A percentile compares a stretch with the other conserved stretches of the same genome.
Conservation (phyloP, 164 flowering plant genomes). For the Buxus sempervirens region DNA sequence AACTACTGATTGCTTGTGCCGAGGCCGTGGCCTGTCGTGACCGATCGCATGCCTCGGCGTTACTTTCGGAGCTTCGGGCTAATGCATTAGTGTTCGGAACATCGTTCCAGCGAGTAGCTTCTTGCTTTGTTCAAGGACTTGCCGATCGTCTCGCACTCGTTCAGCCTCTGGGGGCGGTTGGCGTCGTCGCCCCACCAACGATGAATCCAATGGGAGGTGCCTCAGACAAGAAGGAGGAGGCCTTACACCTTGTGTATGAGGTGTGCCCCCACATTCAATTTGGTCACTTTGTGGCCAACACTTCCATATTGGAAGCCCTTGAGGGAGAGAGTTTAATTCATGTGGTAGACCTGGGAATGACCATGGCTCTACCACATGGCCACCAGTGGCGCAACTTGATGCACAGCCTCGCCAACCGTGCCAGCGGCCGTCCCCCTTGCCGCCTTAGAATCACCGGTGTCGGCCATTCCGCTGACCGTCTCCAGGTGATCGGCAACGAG, state of each 20-base stretch:
- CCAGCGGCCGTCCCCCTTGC: constrained; percentile 27
- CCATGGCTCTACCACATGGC: constrained; percentile 49
- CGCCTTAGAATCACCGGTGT: constrained; percentile 47
- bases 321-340: constrained; percentile 67
- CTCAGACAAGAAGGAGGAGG: constrained; percentile 42
- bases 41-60: constrained; percentile 45
- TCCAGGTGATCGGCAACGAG: constrained; percentile 37
- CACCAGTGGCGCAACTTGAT: constrained; percentile 53
- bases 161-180: constrained; percentile 52
- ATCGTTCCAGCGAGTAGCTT: constrained; percentile 63
- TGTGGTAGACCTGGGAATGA: constrained; percentile 63
- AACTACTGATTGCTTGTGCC: constrained; percentile 52
- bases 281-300: constrained; percentile 59
- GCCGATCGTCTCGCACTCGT: constrained; percentile 42
- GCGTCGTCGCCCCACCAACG: constrained; percentile 18
- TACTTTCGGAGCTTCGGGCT: constrained; percentile 46
- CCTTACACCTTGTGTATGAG: constrained; percentile 49
- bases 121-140: constrained; percentile 65
- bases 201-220: constrained; percentile 20
- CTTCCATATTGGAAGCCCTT: constrained; percentile 57
- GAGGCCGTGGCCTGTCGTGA: constrained; percentile 73
- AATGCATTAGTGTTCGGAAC: constrained; percentile 61
- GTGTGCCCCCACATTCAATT: constrained; percentile 55
- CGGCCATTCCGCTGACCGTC: constrained; percentile 24
- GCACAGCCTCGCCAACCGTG: constrained; percentile 44